These are phyloP conservation scores for Trichoderma atroviride DNA, from an alignment of 2,329 filamentous ascomycete species.

Conservation along the genomic window DNA sequence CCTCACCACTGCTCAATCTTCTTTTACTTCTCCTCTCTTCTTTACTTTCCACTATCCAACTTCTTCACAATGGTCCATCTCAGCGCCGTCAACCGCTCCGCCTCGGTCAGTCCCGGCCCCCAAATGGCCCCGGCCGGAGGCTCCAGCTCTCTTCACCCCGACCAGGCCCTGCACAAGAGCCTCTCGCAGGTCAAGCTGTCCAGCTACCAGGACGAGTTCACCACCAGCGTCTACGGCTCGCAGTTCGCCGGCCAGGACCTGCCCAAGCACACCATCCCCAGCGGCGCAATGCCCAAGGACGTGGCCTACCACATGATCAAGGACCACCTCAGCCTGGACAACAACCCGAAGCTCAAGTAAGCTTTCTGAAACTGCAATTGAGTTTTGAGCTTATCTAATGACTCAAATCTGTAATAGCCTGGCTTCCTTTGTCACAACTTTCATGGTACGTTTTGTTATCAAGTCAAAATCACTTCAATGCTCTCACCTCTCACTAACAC, in stretches of 20 bases:
- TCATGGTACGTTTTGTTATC: conserved; percentile 68
- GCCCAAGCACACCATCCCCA: conserved; percentile 83
- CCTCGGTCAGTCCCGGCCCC: conserved; percentile 27
- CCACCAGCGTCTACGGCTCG: conserved; percentile 84
- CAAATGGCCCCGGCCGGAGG: not conserved
- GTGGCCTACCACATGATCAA: conserved; percentile 97
- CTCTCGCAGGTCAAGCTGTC: conserved; percentile 49
- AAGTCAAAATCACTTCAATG: conserved; percentile 13
- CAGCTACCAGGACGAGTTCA: conserved; percentile 61
- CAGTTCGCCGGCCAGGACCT: conserved; percentile 80
- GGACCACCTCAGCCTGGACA: conserved; percentile 89
- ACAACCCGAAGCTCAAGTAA: conserved; percentile 84
- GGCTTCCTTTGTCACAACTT: conserved; percentile 92
- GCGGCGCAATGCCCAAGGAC: conserved; percentile 85
- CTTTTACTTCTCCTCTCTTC: too few species aligned
- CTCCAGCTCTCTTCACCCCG: conserved; percentile 34
- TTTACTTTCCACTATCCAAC: conserved; percentile 16
- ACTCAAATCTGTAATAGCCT: conserved; percentile 54
- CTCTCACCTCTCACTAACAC: not conserved
- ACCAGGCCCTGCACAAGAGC: conserved; percentile 30
- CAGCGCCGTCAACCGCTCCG: conserved; percentile 44
- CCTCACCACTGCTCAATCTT: too few species aligned
- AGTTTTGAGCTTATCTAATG: not conserved
- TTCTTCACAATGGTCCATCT: conserved; percentile 54
- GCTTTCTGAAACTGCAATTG: conserved; percentile 29